phyloP scores from a whole-genome alignment of 169 alveolate species.

The Plasmodium knowlesi region DNA sequence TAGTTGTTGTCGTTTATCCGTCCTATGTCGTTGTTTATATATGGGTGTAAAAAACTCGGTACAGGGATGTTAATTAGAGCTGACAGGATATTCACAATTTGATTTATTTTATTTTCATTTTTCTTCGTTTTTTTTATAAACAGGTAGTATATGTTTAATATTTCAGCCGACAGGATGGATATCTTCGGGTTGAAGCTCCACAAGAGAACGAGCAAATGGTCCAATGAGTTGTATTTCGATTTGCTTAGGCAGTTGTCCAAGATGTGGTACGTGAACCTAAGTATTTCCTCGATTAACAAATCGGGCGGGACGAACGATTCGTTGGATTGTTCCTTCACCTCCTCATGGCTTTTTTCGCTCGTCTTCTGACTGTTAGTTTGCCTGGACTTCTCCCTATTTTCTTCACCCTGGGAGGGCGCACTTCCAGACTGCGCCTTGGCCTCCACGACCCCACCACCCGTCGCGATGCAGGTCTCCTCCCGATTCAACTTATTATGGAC shows the following conservation, averaged over 20 bases:
- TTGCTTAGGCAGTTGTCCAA: conserved; percentile 83
- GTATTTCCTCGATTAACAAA: conserved; percentile 50
- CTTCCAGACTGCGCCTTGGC: neutral
- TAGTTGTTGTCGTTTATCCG: conserved; percentile 58
- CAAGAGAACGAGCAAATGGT: conserved; percentile 67
- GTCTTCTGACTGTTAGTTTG: neutral
- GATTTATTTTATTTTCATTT: conserved; percentile 67
- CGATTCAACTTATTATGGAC: conserved; percentile 59
- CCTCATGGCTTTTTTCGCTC: neutral
- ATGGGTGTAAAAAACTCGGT: conserved; percentile 51
- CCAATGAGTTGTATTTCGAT: conserved; percentile 82
- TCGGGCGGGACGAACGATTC: conserved; percentile 58
- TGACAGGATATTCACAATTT: conserved; percentile 38
- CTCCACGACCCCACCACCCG: neutral
- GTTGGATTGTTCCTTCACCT: neutral
- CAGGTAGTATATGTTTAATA: conserved; percentile 59
- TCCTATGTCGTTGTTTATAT: conserved; percentile 58
- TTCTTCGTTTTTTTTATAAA: conserved; percentile 69
- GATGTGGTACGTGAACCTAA: conserved; percentile 81
- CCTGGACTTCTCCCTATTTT: neutral
- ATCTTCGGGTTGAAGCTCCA: conserved; percentile 74
- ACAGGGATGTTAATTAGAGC: conserved; percentile 50
- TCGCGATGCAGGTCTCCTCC: conserved; percentile 32
- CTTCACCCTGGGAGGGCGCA: too few relatives aligned
- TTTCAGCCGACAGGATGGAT: conserved; percentile 62